Percentiles rank a stretch among this genome's conserved stretches.
Evolutionary conservation across 345 rosid genomes (phyloP).

Genomic region (Melastoma malabathricum): DNA sequence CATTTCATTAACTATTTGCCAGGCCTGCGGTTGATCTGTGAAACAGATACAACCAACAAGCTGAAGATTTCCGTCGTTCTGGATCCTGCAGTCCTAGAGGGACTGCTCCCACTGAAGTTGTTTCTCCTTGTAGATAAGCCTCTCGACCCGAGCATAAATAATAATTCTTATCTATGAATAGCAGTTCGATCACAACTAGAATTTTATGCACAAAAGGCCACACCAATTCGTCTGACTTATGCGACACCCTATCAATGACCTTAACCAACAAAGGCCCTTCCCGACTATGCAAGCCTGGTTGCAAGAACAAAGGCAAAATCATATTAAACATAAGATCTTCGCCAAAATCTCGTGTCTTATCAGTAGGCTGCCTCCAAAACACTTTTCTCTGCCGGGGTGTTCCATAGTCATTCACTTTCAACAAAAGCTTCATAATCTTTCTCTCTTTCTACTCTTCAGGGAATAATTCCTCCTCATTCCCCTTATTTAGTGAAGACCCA

Average conservation of each 20-base stretch:
- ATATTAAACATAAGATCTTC: slow-evolving; percentile 87
- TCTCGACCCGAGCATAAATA: slow-evolving; percentile 99
- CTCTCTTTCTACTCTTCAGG: slow-evolving; percentile 96
- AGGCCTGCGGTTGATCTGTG: slow-evolving; percentile 64
- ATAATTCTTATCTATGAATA: slow-evolving; percentile 95
- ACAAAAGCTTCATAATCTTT: slow-evolving; percentile 85
- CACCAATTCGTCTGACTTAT: slow-evolving; percentile 91
- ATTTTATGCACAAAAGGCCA: slow-evolving; percentile 95
- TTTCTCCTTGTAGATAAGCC: slow-evolving; percentile 59
- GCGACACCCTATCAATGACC: slow-evolving; percentile 87
- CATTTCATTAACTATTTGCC: slow-evolving; percentile 57
- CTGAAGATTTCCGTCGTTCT: slow-evolving; percentile 59
- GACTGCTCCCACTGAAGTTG: slow-evolving; percentile 73
- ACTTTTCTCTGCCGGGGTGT: slow-evolving; percentile 98
- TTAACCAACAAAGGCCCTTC: slow-evolving; percentile 97
- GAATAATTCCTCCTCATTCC: slow-evolving; percentile 74
- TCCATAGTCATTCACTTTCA: slow-evolving; percentile 97
- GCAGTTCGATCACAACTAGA: slow-evolving; percentile 96
- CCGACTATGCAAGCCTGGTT: slow-evolving; percentile 91
- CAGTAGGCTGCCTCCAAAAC: slow-evolving; percentile 87
- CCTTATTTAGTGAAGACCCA: slow-evolving; percentile 77
- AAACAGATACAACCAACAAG: slow-evolving; percentile 72
- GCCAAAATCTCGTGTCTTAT: slow-evolving; percentile 94
- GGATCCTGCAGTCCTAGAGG: slow-evolving; percentile 42
- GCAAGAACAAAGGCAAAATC: slow-evolving; percentile 91